Conservation (phyloP, 352 stramenopile species). For the Lagenidium giganteum region DNA sequence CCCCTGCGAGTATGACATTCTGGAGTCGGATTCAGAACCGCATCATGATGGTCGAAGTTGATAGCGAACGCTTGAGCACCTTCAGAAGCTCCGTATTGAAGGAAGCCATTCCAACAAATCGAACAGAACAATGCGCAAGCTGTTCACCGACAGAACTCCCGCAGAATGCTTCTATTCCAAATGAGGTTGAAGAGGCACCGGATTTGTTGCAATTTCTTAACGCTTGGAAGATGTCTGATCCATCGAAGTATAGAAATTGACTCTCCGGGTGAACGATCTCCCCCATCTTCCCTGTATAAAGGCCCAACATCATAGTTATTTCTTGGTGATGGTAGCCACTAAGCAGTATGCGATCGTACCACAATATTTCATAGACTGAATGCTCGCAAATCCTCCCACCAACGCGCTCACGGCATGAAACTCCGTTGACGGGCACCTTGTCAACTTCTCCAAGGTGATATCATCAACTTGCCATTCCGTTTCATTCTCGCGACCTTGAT, state of each 20-base stretch:
- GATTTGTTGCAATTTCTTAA: slow-evolving; percentile 7
- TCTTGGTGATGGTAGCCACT: too few species aligned
- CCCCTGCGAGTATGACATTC: too few species aligned
- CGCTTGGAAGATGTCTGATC: slow-evolving; percentile 9
- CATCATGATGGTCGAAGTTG: neutral
- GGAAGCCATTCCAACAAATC: slow-evolving; percentile 12
- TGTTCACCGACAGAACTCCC: slow-evolving; percentile 1
- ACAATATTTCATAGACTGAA: too few species aligned
- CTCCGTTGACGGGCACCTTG: slow-evolving; percentile 23
- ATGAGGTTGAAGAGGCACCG: too few species aligned
- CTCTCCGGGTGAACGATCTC: slow-evolving; percentile 7
- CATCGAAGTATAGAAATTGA: slow-evolving; percentile 35
- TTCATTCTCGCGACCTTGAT: neutral
- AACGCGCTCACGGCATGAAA: slow-evolving; percentile 28
- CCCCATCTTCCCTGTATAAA: slow-evolving; percentile 21
- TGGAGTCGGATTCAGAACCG: neutral
- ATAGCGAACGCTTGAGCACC: slow-evolving; percentile 6
- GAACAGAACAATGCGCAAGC: slow-evolving; percentile 3
- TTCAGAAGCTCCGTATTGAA: slow-evolving; percentile 20
- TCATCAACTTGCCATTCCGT: slow-evolving; percentile 5
- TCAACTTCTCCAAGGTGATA: slow-evolving; percentile 4
- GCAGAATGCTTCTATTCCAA: too few species aligned
- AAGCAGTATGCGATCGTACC: too few species aligned
- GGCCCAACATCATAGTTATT: too few species aligned
- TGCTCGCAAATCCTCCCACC: slow-evolving; percentile 25